A percentile compares a stretch with the other conserved stretches of the same genome.
Conservation (phyloP, 495 filamentous ascomycete genomes). For the Bryoglossum gracile region DNA sequence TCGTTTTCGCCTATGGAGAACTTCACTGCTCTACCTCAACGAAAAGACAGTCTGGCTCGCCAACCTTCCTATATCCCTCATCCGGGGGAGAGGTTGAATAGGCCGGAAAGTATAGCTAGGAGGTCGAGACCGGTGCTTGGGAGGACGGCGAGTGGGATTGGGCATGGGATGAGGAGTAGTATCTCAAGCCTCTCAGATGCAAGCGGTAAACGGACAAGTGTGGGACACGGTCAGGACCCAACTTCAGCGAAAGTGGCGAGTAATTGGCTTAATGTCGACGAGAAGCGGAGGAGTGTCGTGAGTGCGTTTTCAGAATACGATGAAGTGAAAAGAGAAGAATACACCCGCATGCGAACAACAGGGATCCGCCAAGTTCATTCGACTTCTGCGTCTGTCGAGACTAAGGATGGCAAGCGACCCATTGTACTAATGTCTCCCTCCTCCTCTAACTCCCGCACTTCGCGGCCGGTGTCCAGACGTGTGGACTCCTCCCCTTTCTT, state of each 20-base stretch:
- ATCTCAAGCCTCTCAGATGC: conserved; percentile 4
- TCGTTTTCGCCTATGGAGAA: conserved; percentile 4
- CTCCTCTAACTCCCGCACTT: too few relatives aligned
- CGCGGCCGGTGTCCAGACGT: conserved; percentile 12
- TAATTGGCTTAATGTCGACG: conserved; percentile 11
- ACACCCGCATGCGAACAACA: not conserved
- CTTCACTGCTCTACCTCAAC: conserved; percentile 2
- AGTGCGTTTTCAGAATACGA: conserved; percentile 5
- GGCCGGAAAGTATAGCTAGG: too few relatives aligned
- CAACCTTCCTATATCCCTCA: not conserved
- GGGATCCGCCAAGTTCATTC: not conserved
- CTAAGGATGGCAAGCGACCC: too few relatives aligned
- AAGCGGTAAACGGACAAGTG: conserved; percentile 5
- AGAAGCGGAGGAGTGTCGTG: conserved; percentile 1
- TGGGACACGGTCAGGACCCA: conserved; percentile 15
- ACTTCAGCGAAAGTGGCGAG: not conserved
- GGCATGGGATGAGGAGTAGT: conserved; percentile 8
- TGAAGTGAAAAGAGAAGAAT: conserved; percentile 5
- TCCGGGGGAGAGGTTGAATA: too few relatives aligned
- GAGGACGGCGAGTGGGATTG: conserved; percentile 9
- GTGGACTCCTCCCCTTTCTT: conserved; percentile 17
- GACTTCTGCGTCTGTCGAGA: too few relatives aligned
- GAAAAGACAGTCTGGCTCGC: conserved; percentile 1
- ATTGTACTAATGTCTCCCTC: too few relatives aligned
- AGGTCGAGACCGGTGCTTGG: too few relatives aligned